Base-by-base conservation (phyloP, 2,329 filamentous ascomycete species). In the Chrysoporthe austroafricana region DNA sequence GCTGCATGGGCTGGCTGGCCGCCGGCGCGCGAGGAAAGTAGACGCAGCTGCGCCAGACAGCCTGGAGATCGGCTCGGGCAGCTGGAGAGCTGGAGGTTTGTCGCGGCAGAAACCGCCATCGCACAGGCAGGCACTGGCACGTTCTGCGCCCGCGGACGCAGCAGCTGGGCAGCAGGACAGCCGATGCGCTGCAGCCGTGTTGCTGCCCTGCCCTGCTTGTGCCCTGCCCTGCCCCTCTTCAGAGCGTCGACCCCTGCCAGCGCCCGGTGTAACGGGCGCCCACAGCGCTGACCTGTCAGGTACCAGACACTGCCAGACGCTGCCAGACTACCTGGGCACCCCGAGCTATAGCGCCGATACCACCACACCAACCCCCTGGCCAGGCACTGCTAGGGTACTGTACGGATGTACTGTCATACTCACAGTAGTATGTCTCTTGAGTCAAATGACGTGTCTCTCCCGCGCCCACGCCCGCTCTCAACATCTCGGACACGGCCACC, bases 131-230 rank as follows among this genome's bases (percentile, higher is more conserved):
- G 48, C 48, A 52, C 48, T 52, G 26, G n/a, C 9, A 50, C n/a
- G 48, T 32, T 32, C n/a, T 52, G 21, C 48, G 26, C 21, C 48
- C 48, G 21, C n/a, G n/a, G 48, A 26, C 21, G 16, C 21, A 21
- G 50, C 50, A 54, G 21, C 50, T 54, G 50, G 50, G 50, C 50
- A 54, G 50, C 50, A 54, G 50, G 26, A 21, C 50, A 54, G 50
- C 50, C 11, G 18, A 46, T 14, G 44, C 44, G 18, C 18, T 46
- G 44, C 44, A 14, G 13, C 13, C 8, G 13, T 46, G 44, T 18
- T 18, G 13, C 44, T 46, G 4, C 44, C 44, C 44, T 39, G 36
- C 36, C 54, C 34, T 32, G n/a, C 54, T 39, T 57, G 26, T 26
- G 26, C 2, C 43, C 44, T 46, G 4, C 44, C 44, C 44, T 39